Evolutionary conservation across 441 rosid species (phyloP).

Genomic region (Flueggea neowawraea): DNA sequence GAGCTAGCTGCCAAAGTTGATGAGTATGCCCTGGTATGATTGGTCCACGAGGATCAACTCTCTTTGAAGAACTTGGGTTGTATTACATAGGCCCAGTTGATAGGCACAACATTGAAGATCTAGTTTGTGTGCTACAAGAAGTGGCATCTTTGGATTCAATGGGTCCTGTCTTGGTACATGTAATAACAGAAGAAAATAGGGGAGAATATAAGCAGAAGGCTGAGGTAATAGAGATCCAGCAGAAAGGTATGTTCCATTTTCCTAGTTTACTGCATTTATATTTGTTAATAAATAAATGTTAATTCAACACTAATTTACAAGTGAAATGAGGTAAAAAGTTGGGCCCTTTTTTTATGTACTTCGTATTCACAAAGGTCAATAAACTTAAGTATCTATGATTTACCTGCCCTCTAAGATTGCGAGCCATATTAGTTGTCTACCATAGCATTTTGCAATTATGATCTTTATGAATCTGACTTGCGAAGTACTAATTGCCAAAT

Average conservation of each 20-base stretch:
- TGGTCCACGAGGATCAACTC: constrained; percentile 89
- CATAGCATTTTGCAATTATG: no score
- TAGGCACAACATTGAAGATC: constrained; percentile 88
- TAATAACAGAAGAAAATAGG: constrained; percentile 71
- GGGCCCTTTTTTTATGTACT: no score
- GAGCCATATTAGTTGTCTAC: no score
- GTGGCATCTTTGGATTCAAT: constrained; percentile 76
- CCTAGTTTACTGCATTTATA: not conserved
- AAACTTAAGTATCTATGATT: no score
- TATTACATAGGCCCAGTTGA: constrained; percentile 96
- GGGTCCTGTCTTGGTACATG: constrained; percentile 96
- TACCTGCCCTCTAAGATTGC: no score
- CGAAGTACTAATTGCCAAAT: no score
- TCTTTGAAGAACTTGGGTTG: constrained; percentile 92
- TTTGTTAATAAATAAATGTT: not conserved
- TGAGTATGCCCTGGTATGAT: constrained; percentile 96
- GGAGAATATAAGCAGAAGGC: constrained; percentile 22
- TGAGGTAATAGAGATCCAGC: constrained; percentile 24
- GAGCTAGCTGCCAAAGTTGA: constrained; percentile 97
- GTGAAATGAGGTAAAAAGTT: not conserved
- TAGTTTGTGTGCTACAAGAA: constrained; percentile 73
- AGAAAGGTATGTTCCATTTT: constrained; percentile 23
- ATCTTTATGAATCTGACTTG: no score
- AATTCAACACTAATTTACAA: not conserved
- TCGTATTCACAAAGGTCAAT: no score